phyloP scores from a whole-genome alignment of 768 basidiomycete species.

The Leucosporidium creatinivorum region DNA sequence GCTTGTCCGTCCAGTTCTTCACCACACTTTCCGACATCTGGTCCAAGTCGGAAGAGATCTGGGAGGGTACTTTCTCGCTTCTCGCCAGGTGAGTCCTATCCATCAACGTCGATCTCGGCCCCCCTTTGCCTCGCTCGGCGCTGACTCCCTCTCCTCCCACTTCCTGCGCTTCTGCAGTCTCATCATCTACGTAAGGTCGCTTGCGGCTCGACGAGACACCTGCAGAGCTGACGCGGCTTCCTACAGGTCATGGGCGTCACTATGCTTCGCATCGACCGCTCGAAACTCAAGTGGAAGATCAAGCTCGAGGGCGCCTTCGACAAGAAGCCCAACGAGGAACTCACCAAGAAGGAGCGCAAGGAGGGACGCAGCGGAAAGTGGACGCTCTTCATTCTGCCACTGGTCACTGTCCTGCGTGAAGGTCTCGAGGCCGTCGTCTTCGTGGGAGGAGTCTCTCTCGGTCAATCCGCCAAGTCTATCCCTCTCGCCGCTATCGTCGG shows the following conservation, averaged over 20 bases:
- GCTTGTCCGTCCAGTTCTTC: conserved; percentile 77
- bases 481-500: conserved; percentile 85
- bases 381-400: conserved; percentile 77
- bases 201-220: too few species aligned
- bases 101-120: not conserved
- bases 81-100: conserved; percentile 30
- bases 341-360: conserved; percentile 22
- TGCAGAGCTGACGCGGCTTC: conserved; percentile 10
- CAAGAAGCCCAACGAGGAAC: not conserved
- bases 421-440: conserved; percentile 89
- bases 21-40: conserved; percentile 78
- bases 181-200: not conserved
- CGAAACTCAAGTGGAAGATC: conserved; percentile 83
- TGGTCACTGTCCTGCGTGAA: conserved; percentile 88
- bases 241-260: conserved; percentile 69
- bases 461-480: conserved; percentile 60
- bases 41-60: conserved; percentile 71
- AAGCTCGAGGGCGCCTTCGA: conserved; percentile 73
- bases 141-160: not conserved
- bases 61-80: conserved; percentile 68
- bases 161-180: not conserved
- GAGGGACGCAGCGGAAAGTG: conserved; percentile 49
- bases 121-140: not conserved
- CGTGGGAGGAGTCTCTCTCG: conserved; percentile 75
- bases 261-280: conserved; percentile 89